phyloP scores from a whole-genome alignment of 371 early-diverging fungal species.

The Saksenaea vasiformis region DNA sequence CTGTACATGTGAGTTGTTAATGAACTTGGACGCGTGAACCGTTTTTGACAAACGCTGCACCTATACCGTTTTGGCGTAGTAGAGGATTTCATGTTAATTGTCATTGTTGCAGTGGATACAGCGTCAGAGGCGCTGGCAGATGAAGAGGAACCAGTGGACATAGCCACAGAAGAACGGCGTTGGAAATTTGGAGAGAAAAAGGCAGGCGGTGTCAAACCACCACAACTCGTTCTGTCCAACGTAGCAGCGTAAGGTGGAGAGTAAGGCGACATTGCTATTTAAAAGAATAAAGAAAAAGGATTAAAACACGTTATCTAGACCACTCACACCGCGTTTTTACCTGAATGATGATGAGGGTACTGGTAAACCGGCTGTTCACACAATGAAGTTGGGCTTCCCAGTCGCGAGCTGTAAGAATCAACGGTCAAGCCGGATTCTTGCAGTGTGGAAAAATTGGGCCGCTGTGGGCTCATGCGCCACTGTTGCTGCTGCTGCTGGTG shows the following conservation, averaged over 20 bases:
- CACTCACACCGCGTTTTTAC: neutral
- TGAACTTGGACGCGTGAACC: constrained; percentile 64
- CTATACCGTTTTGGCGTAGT: constrained; percentile 30
- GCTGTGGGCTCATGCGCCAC: constrained; percentile 16
- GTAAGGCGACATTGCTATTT: neutral
- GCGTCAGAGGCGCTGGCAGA: constrained; percentile 8
- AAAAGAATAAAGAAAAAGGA: neutral
- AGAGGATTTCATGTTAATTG: constrained; percentile 14
- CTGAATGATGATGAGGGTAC: neutral
- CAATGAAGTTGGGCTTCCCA: constrained; percentile 17
- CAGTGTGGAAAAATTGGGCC: constrained; percentile 3
- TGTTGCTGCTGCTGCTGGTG: constrained; percentile 9
- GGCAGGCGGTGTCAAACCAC: constrained; percentile 20
- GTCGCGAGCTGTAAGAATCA: constrained; percentile 14
- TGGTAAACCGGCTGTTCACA: neutral
- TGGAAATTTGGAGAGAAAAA: constrained; percentile 10
- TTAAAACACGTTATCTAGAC: neutral
- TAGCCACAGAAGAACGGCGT: constrained; percentile 16
- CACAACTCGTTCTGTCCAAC: neutral
- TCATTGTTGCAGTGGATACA: neutral
- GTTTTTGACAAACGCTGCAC: constrained; percentile 56
- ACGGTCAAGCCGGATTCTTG: constrained; percentile 29
- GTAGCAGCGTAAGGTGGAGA: neutral
- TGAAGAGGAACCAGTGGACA: constrained; percentile 18
- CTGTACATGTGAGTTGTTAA: constrained; percentile 65